Evolutionary conservation across 1,284 basidiomycete genomes (phyloP).

Genomic region (Pseudozyma sp.): DNA sequence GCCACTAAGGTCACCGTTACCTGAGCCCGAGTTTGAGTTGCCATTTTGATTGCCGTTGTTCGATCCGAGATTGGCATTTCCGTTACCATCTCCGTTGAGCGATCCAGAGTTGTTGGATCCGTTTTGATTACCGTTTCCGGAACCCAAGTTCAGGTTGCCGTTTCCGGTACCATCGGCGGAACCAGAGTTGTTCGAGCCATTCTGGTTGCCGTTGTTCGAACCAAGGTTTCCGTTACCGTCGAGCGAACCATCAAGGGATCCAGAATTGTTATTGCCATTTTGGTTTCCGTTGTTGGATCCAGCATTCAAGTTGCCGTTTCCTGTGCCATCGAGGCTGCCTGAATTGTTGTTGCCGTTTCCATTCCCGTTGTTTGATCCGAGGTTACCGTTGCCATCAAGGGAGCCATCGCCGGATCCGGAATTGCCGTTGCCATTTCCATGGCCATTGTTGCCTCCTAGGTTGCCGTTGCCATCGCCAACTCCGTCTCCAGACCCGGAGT

Average conservation of each 20-base stretch:
- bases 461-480: slow-evolving; percentile 15
- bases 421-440: slow-evolving; percentile 15
- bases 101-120: slow-evolving; percentile 15
- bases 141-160: slow-evolving; percentile 16
- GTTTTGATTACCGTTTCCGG: slow-evolving; percentile 10
- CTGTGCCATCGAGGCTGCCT: slow-evolving; percentile 7
- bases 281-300: slow-evolving; percentile 15
- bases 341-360: slow-evolving; percentile 21
- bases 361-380: slow-evolving; percentile 12
- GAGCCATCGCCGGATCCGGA: slow-evolving; percentile 8
- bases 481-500: slow-evolving; percentile 16
- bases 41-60: slow-evolving; percentile 29
- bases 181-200: slow-evolving; percentile 15
- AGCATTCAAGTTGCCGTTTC: slow-evolving; percentile 10
- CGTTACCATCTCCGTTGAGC: slow-evolving; percentile 8
- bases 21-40: slow-evolving; percentile 14
- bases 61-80: slow-evolving; percentile 17
- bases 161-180: slow-evolving; percentile 2
- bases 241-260: slow-evolving; percentile 6
- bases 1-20: slow-evolving; percentile 10
- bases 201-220: slow-evolving; percentile 15
- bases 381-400: slow-evolving; percentile 11
- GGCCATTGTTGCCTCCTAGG: slow-evolving; percentile 15
- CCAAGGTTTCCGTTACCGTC: slow-evolving; percentile 20
- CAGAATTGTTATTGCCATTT: slow-evolving; percentile 25